These are phyloP conservation scores for Jackrogersella minutella DNA, from an alignment of 495 filamentous ascomycete genomes.

Conservation along the genomic window DNA sequence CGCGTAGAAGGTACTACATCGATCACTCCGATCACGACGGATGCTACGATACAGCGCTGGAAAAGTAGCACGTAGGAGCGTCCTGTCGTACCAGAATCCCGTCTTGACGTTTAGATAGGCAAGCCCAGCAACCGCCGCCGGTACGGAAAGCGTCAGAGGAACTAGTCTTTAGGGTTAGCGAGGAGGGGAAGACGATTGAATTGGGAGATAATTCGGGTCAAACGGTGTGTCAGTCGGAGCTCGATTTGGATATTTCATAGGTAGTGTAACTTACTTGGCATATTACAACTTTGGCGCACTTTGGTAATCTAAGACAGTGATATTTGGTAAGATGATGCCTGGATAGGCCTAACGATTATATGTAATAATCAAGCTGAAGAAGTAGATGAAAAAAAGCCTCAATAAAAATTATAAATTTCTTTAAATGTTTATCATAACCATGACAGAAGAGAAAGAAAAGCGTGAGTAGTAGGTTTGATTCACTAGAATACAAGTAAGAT, in stretches of 20 bases:
- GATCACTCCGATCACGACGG: slow-evolving; percentile 62
- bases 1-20: slow-evolving; percentile 78
- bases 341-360: background rate
- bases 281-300: slow-evolving; percentile 10
- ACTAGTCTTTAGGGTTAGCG: slow-evolving; percentile 37
- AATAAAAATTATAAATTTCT: slow-evolving; percentile 4
- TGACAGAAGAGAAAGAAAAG: background rate
- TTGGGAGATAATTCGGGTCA: background rate
- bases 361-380: background rate
- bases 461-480: background rate
- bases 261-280: slow-evolving; percentile 32
- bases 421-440: background rate
- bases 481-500: background rate
- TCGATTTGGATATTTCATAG: background rate
- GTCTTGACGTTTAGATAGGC: slow-evolving; percentile 85
- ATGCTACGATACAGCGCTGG: slow-evolving; percentile 52
- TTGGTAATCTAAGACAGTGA: background rate
- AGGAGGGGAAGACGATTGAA: background rate
- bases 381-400: background rate
- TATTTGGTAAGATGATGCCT: background rate
- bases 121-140: slow-evolving; percentile 71
- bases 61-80: slow-evolving; percentile 60
- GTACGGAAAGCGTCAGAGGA: slow-evolving; percentile 63
- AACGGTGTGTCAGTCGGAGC: background rate
- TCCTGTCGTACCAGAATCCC: slow-evolving; percentile 70